Evolutionary conservation across 192 early-diverging fungal species (phyloP), one percentile per base, ranked within the genome.

Genomic region (Coemansia brasiliensis): DNA sequence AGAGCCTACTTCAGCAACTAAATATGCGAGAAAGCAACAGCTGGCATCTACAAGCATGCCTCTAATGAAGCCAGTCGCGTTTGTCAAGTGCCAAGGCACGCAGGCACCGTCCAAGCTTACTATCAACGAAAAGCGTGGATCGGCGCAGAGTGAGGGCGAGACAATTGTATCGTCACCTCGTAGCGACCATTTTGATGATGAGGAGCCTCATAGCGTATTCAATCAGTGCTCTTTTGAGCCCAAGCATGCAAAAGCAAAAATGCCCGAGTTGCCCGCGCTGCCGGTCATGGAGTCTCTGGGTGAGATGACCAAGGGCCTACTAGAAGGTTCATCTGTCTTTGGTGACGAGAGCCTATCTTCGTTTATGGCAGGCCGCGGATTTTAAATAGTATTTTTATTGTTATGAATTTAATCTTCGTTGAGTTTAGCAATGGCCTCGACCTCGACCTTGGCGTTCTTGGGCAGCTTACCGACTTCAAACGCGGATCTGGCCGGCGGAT

Each of bases 391-490:
- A 21, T n/a, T 22, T 52, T 44, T 3, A 25, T 51, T 37, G 12
- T 22, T 46, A 12, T 43, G 13, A 16, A 24, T 16, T 12, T 24
- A 21, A 20, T 24, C 40, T 42, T 42, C 27, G 56, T 86, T 77
- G 54, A 82, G 79, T 62, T 86, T 82, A 57, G 92, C 94, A 62
- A 98, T 86, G 39, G 86, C 89, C 71, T 98, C 95, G 59, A 98
- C 92, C 81, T 98, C 95, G 25, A 98, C 92, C 63, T 88, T 68
- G 39, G 92, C 92, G 74, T 91, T 89, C 67, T 90, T 84, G 21
- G 95, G 95, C 39, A 98, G 85, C 59, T 92, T 85, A 50, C 92
- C 93, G 26, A 95, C 96, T 68, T 98, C 86, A 42, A 98, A 90
- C 50, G 84, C 82, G 16, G 88, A 84, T 39, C 90, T 82, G 10